These are phyloP conservation scores for Aphanoascus verrucosus DNA, from an alignment of 2,329 filamentous ascomycete genomes.

Conservation along the genomic window DNA sequence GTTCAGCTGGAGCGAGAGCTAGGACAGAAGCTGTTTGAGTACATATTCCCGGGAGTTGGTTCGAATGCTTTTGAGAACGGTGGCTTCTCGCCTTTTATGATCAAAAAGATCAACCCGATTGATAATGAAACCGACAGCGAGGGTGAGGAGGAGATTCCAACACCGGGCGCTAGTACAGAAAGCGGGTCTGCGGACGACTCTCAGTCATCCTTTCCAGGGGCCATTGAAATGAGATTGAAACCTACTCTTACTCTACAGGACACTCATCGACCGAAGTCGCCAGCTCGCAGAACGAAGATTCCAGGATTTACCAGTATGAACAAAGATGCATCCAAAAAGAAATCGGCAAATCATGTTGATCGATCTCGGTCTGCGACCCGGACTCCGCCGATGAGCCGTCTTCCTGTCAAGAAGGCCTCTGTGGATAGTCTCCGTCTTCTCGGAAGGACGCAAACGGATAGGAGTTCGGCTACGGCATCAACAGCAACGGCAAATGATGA, in stretches of 20 bases:
- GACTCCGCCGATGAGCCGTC: constrained; percentile 18
- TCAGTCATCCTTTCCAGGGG: constrained; percentile 55
- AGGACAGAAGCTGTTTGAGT: constrained; percentile 87
- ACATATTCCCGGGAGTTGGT: constrained; percentile 83
- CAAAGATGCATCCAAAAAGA: constrained; percentile 7
- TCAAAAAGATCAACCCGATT: constrained; percentile 43
- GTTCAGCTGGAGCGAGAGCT: constrained; percentile 89
- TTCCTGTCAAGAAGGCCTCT: constrained; percentile 32
- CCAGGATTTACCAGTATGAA: constrained; percentile 1
- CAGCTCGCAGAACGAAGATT: constrained; percentile 19
- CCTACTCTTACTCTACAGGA: constrained; percentile 59
- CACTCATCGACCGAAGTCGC: constrained; percentile 28
- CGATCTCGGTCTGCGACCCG: constrained; percentile 15
- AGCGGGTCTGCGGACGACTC: constrained; percentile 36
- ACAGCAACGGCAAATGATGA: constrained; percentile 28
- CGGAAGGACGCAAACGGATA: constrained; percentile 29
- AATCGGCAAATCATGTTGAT: constrained; percentile 14
- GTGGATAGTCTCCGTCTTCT: constrained; percentile 33
- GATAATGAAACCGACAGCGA: constrained; percentile 42
- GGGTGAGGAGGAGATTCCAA: constrained; percentile 31
- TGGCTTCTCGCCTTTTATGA: constrained; percentile 43
- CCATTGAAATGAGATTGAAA: constrained; percentile 69
- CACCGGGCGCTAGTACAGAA: constrained; percentile 32
- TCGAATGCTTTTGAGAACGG: constrained; percentile 41
- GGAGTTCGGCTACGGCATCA: constrained; percentile 22